phyloP scores from a whole-genome alignment of 495 filamentous ascomycete species.

The Penicillium ucsense region DNA sequence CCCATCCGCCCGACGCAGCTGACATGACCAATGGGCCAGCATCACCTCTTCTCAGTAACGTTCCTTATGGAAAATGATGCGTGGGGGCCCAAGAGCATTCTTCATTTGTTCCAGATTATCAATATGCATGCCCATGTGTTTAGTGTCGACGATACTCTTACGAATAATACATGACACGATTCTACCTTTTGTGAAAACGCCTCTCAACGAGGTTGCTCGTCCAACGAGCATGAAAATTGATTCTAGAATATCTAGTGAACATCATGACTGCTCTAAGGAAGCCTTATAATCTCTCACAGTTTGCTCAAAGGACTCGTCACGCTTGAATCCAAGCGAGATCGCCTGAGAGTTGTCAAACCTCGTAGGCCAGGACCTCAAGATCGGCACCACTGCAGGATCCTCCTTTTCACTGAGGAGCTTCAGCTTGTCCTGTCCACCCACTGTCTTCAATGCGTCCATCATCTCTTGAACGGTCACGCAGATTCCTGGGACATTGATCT shows the following conservation, averaged over 20 bases:
- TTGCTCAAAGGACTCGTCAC: constrained; percentile 47
- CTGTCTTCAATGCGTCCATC: constrained; percentile 57
- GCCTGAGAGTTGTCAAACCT: constrained; percentile 53
- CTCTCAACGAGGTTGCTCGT: no score
- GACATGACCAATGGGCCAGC: no score
- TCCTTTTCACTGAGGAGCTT: constrained; percentile 49
- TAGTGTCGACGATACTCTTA: no score
- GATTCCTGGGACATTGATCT: constrained; percentile 63
- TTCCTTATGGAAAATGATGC: no score
- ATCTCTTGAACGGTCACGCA: constrained; percentile 60
- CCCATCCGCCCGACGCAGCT: no score
- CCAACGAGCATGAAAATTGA: no score
- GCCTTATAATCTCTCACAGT: constrained; percentile 45
- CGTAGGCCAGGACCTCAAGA: constrained; percentile 60
- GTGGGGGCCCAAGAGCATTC: no score
- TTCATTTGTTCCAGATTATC: no score
- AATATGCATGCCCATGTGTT: no score
- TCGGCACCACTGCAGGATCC: constrained; percentile 48
- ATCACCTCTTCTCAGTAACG: no score
- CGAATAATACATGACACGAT: no score
- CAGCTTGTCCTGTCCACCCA: constrained; percentile 58
- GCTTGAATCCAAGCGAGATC: constrained; percentile 46
- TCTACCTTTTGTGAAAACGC: no score
- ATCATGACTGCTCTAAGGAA: constrained; percentile 17
- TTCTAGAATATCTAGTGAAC: background rate